Conservation (phyloP, 1,284 basidiomycete species). For the Peniophora sp. region DNA sequence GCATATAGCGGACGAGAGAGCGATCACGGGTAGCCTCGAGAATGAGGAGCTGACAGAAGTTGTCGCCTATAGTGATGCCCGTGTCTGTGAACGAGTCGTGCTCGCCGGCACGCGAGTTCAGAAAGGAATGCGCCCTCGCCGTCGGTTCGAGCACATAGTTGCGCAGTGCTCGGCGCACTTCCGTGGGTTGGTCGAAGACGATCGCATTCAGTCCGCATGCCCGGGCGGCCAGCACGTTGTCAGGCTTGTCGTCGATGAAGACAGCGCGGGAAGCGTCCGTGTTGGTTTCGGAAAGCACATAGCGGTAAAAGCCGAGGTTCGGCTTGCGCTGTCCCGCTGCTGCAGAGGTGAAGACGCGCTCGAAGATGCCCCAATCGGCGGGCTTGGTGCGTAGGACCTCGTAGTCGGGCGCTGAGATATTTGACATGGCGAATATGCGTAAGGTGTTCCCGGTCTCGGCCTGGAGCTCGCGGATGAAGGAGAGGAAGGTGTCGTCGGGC, state of each 20-base stretch:
- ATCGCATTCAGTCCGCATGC: constrained; percentile 42
- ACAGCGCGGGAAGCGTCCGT: constrained; percentile 30
- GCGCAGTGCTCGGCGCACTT: constrained; percentile 31
- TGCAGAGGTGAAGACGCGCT: constrained; percentile 39
- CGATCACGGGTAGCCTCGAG: constrained; percentile 38
- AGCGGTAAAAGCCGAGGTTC: constrained; percentile 38
- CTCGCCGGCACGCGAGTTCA: constrained; percentile 28
- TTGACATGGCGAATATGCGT: constrained; percentile 44
- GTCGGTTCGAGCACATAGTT: constrained; percentile 37
- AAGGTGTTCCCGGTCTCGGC: constrained; percentile 18
- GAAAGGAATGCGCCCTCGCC: constrained; percentile 27
- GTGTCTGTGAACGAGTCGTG: constrained; percentile 33
- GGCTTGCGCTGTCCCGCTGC: constrained; percentile 43
- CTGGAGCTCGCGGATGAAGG: constrained; percentile 36
- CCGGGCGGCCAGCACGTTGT: constrained; percentile 43
- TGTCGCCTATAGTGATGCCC: constrained; percentile 32
- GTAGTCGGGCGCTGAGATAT: constrained; percentile 44
- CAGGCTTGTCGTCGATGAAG: constrained; percentile 45
- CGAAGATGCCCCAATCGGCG: constrained; percentile 41
- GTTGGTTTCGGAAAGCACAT: constrained; percentile 30
- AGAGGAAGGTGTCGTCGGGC: constrained; percentile 31
- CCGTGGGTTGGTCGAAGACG: constrained; percentile 29
- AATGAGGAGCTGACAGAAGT: constrained; percentile 44
- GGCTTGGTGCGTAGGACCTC: constrained; percentile 29
- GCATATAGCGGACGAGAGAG: constrained; percentile 27